Percentiles rank a stretch among this genome's conserved stretches.
phyloP scores from a whole-genome alignment of 202 grass and related monocot genomes.

The Miscanthus sacchariflorus region DNA sequence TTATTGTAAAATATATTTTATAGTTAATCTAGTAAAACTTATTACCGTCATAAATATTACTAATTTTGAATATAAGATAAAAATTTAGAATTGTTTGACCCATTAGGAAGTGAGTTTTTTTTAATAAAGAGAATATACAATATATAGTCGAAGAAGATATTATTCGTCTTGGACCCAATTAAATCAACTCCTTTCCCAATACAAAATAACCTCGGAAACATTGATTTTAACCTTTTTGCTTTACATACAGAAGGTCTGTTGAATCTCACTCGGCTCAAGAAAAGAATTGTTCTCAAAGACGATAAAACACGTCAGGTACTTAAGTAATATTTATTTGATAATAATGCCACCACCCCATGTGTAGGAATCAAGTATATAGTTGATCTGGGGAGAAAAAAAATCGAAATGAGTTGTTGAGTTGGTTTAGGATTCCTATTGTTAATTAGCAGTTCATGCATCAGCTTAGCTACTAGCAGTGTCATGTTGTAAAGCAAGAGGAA shows the following conservation, averaged over 20 bases:
- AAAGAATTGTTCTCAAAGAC: slow-evolving; percentile 5
- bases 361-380: slow-evolving; percentile 16
- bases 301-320: neutral
- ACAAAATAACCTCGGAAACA: neutral
- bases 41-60: too few relatives aligned
- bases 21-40: too few relatives aligned
- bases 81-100: too few relatives aligned
- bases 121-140: too few relatives aligned
- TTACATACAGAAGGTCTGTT: neutral
- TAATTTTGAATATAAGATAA: too few relatives aligned
- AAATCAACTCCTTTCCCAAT: neutral
- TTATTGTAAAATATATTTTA: too few relatives aligned
- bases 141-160: neutral
- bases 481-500: slow-evolving; percentile 22
- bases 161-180: neutral
- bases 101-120: too few relatives aligned
- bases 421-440: slow-evolving; percentile 25
- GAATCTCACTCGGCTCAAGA: neutral
- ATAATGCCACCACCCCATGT: slow-evolving; percentile 13
- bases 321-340: neutral
- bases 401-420: slow-evolving; percentile 32
- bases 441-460: neutral
- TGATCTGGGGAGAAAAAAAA: neutral
- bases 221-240: neutral
- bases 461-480: neutral